Conservation (phyloP, 108 stramenopile genomes). For the Licmophora abbreviata region DNA sequence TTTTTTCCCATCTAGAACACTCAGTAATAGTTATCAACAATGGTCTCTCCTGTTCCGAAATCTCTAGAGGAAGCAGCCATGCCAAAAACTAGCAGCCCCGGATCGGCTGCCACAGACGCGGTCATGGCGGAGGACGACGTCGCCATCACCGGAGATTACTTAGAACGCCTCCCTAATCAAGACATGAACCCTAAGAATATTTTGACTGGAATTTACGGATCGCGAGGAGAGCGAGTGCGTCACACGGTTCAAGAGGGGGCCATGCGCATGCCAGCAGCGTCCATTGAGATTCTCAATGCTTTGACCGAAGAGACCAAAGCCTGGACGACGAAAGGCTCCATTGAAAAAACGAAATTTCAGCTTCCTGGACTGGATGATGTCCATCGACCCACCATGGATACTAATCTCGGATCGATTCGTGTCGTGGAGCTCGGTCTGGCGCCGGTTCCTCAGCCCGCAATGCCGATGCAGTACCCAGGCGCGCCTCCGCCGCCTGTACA, state of each 20-base stretch:
- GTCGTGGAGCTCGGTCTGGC: constrained; percentile 24
- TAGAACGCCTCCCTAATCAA: no score
- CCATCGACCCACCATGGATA: constrained; percentile 29
- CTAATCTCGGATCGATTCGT: constrained; percentile 8
- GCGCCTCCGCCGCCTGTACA: constrained; percentile 5
- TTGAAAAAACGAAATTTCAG: neutral
- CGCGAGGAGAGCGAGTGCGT: constrained; percentile 44
- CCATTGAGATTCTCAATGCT: constrained; percentile 27
- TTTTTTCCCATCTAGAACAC: no score
- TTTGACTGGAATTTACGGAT: constrained; percentile 54
- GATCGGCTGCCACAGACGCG: no score
- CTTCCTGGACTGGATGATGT: constrained; percentile 38
- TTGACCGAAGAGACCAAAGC: constrained; percentile 20
- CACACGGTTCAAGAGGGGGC: constrained; percentile 68
- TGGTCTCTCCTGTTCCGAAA: no score
- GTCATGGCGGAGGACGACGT: no score
- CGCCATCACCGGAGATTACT: no score
- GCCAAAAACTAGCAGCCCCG: no score
- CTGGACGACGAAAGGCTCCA: constrained; percentile 3
- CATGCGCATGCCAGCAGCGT: constrained; percentile 45
- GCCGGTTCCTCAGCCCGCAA: neutral
- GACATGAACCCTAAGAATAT: constrained; percentile 57
- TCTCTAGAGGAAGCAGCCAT: no score
- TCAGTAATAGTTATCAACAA: no score
- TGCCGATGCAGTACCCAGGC: neutral